These are phyloP conservation scores for Trichoderma koningiopsis DNA, from an alignment of 2,329 filamentous ascomycete species.

Conservation along the genomic window DNA sequence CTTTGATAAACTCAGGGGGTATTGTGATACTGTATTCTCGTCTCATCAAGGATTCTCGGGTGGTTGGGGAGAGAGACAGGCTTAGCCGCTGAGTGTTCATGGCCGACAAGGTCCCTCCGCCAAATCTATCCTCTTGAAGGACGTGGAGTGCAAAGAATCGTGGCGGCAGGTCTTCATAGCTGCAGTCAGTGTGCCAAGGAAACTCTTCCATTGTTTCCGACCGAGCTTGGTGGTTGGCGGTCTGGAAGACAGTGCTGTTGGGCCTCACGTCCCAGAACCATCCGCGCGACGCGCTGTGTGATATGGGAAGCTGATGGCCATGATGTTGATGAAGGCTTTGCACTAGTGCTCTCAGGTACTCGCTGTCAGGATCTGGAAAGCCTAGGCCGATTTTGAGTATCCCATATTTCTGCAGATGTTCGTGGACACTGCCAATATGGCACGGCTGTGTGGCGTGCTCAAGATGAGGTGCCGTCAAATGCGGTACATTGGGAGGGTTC, in stretches of 20 bases:
- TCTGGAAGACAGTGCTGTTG: constrained; percentile 34
- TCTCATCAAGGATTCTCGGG: constrained; percentile 30
- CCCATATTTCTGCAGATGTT: neutral
- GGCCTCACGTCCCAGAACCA: constrained; percentile 51
- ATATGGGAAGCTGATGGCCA: constrained; percentile 42
- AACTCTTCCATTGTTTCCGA: constrained; percentile 48
- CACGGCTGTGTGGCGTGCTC: neutral
- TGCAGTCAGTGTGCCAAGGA: constrained; percentile 50
- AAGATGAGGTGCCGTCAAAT: neutral
- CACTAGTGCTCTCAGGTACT: neutral
- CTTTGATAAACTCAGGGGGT: constrained; percentile 42
- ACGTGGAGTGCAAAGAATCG: constrained; percentile 47
- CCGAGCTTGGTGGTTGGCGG: constrained; percentile 39
- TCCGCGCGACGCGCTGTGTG: constrained; percentile 44
- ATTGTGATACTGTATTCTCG: constrained; percentile 39
- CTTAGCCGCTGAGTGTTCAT: constrained; percentile 40
- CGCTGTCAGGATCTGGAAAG: neutral
- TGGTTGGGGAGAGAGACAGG: constrained; percentile 33
- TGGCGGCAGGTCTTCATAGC: constrained; percentile 43
- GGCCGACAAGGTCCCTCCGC: constrained; percentile 46
- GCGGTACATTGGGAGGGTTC: neutral
- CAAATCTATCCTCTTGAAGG: constrained; percentile 42
- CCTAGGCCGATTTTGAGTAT: neutral
- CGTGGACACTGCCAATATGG: neutral
- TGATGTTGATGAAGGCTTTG: neutral